A percentile compares a stretch with the other conserved stretches of the same genome.
Conservation (phyloP, 2,329 filamentous ascomycete genomes). For the Penicillium vulpinum region DNA sequence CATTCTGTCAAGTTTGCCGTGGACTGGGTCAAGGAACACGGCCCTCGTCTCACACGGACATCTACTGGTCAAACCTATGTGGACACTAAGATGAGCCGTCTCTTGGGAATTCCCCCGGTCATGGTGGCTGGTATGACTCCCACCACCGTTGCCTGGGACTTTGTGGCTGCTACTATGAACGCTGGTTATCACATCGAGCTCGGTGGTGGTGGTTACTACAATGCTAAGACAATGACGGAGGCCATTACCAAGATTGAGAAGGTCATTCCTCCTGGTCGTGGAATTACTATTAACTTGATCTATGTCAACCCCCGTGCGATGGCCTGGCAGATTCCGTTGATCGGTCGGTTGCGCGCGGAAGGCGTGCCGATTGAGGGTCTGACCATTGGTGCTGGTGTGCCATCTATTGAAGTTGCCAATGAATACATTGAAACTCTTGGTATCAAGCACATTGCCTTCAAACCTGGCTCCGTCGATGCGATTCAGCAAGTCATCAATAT, state of each 20-base stretch:
- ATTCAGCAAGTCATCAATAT: conserved; percentile 92
- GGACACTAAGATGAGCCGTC: conserved; percentile 91
- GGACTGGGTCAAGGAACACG: conserved; percentile 97
- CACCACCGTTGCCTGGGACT: conserved; percentile 75
- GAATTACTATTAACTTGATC: conserved; percentile 56
- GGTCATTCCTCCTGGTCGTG: conserved; percentile 67
- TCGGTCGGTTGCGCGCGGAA: conserved; percentile 64
- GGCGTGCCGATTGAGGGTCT: conserved; percentile 89
- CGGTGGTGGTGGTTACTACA: conserved; percentile 57
- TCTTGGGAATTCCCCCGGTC: conserved; percentile 80
- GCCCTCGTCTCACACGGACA: conserved; percentile 86
- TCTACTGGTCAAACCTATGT: conserved; percentile 87
- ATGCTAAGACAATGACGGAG: conserved; percentile 76
- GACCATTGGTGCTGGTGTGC: conserved; percentile 89
- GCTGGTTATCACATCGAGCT: conserved; percentile 51
- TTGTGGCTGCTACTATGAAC: conserved; percentile 56
- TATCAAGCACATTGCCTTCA: conserved; percentile 91
- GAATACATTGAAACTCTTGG: conserved; percentile 93
- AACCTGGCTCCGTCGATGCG: conserved; percentile 83
- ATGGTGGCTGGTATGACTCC: conserved; percentile 96
- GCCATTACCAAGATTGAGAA: conserved; percentile 83
- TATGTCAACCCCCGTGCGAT: conserved; percentile 56
- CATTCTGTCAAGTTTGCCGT: conserved; percentile 92
- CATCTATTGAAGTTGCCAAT: conserved; percentile 87
- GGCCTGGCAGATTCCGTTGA: conserved; percentile 54